Conservation (phyloP, 2,329 filamentous ascomycete genomes). For the Thermochaetoides dissita region DNA sequence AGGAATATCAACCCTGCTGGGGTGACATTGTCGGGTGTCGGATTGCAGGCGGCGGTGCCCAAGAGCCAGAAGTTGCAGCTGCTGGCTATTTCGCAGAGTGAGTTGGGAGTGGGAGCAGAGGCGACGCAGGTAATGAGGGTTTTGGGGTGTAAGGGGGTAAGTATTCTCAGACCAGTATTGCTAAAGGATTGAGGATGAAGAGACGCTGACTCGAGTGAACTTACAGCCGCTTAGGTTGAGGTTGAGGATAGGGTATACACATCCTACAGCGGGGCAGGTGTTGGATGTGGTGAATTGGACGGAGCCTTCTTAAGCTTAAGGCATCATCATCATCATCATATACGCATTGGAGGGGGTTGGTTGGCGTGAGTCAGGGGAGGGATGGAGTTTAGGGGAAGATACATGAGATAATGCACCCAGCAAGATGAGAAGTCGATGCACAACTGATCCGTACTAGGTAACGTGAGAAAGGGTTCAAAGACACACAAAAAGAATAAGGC, state of each 20-base stretch:
- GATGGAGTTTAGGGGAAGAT: neutral
- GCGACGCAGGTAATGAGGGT: constrained; percentile 87
- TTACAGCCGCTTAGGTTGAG: constrained; percentile 67
- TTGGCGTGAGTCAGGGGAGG: neutral
- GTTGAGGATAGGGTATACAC: constrained; percentile 68
- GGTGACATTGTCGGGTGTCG: constrained; percentile 55
- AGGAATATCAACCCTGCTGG: constrained; percentile 56
- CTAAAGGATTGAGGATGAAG: neutral
- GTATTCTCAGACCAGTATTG: constrained; percentile 25
- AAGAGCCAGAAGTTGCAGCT: constrained; percentile 92
- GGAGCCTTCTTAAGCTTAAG: constrained; percentile 45
- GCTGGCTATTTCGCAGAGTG: constrained; percentile 71
- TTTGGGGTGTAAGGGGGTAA: constrained; percentile 72
- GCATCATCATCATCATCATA: neutral
- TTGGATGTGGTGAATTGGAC: constrained; percentile 96
- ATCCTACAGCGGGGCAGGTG: constrained; percentile 54
- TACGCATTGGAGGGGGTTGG: neutral
- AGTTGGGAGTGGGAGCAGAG: constrained; percentile 63
- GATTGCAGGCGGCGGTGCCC: constrained; percentile 85
- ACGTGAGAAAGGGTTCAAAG: no score
- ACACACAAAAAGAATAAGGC: no score
- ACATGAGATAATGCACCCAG: no score
- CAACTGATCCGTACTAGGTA: no score
- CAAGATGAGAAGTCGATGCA: no score
- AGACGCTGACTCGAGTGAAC: constrained; percentile 13